Evolutionary conservation across 805 yeast species (phyloP), one percentile per base, ranked within the genome.

Genomic region (Zygosaccharomyces rouxii): DNA sequence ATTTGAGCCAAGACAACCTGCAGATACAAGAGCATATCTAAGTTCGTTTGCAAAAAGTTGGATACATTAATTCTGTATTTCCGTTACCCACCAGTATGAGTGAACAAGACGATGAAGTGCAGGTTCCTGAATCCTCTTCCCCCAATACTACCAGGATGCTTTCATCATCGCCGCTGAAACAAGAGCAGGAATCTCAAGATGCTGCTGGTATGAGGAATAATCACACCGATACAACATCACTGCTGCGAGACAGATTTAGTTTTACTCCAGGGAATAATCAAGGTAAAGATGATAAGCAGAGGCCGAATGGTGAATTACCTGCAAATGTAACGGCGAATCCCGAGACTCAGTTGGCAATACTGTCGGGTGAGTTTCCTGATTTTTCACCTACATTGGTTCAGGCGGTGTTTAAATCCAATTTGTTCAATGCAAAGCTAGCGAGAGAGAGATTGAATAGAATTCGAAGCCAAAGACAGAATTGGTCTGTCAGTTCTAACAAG

Each of bases 101-200:
- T 41, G 44, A 41, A 26, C 41, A 37, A 35, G 45, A 49, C 23
- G 57, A 62, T 43, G 63, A 59, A n/a, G 64, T 78, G 3, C 80
- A 78, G 52, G 79, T 78, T 4, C 80, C 78, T 2, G 75, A 71
- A 47, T 76, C 81, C 0, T 76, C 81, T 0, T 79, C 78, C 9
- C 56, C 64, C 13, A 49, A 52, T 4, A 44, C 47, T 3, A 13
- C 44, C 30, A 52, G 47, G 23, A 37, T 52, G n/a, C 46, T 55
- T 21, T 60, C 68, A 1, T 61, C 70, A 11, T 66, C 68, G 9
- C 69, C 61, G 22, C 46, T 64, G 29, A 59, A 63, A 38, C 53
- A 47, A 21, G 42, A 38, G n/a, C 43, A 46, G n/a, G 49, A 49
- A 23, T 38, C 48, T 22, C 37, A 16, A 16, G 37, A 16, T 33